A percentile compares a stretch with the other conserved stretches of the same genome.
phyloP scores from a whole-genome alignment of 768 basidiomycete genomes.

The Trametes coccinea region DNA sequence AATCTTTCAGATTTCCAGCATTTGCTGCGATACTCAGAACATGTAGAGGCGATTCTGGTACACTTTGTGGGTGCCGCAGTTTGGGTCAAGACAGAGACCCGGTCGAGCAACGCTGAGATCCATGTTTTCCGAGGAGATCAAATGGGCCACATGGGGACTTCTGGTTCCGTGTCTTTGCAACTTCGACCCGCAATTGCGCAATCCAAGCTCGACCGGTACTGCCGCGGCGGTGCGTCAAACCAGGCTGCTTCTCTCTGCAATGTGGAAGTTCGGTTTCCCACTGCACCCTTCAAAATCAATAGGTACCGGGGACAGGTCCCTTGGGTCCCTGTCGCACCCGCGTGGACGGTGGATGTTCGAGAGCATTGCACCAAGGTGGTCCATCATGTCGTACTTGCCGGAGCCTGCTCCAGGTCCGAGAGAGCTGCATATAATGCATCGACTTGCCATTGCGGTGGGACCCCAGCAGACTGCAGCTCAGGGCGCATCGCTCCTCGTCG shows the following conservation, averaged over 20 bases:
- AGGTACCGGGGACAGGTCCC: constrained; percentile 8
- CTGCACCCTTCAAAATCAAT: neutral
- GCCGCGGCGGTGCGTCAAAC: too few species aligned
- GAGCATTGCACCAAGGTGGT: constrained; percentile 13
- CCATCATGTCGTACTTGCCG: constrained; percentile 13
- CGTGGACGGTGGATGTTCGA: constrained; percentile 3
- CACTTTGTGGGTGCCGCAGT: neutral
- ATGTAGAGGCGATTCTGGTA: neutral
- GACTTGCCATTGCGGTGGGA: neutral
- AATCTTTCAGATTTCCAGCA: too few species aligned
- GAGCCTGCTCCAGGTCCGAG: neutral
- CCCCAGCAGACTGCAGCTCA: constrained; percentile 13
- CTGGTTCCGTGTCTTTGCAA: constrained; percentile 1
- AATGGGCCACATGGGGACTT: constrained; percentile 3
- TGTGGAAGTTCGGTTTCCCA: neutral
- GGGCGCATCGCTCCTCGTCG: constrained; percentile 9
- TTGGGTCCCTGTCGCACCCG: constrained; percentile 1
- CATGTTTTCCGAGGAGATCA: neutral
- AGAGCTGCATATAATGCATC: constrained; percentile 2
- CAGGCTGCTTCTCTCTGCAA: neutral
- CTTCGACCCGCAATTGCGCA: constrained; percentile 9
- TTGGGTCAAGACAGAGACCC: neutral
- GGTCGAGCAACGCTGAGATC: neutral
- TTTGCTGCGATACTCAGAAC: too few species aligned
- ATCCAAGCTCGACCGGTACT: neutral